A percentile compares a stretch with the other conserved stretches of the same genome.
These are phyloP conservation scores for Phycomyces blakesleeanus DNA, from an alignment of 192 early-diverging fungal genomes.

Conservation along the genomic window DNA sequence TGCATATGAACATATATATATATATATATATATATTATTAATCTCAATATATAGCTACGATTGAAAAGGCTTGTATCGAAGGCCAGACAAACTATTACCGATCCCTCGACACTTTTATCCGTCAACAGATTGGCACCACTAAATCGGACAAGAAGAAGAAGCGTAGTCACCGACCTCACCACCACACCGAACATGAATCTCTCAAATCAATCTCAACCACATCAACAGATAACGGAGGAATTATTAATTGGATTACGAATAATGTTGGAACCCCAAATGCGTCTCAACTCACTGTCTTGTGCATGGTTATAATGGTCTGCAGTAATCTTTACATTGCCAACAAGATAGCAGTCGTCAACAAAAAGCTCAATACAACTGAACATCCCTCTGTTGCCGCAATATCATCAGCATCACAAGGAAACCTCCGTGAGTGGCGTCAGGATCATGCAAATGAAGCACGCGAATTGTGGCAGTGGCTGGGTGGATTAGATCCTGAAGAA, in stretches of 20 bases:
- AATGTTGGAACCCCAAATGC: not conserved
- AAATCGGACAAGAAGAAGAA: constrained; percentile 1
- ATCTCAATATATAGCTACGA: constrained; percentile 24
- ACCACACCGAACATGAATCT: not conserved
- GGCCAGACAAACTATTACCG: constrained; percentile 42
- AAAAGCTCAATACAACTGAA: not conserved
- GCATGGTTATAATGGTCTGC: constrained; percentile 14
- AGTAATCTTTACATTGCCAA: constrained; percentile 17
- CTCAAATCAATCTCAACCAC: not conserved
- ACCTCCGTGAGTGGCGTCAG: not conserved
- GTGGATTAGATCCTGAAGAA: constrained; percentile 14
- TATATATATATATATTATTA: not conserved
- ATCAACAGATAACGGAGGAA: not conserved
- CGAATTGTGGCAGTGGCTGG: constrained; percentile 5
- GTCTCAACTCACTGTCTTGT: constrained; percentile 10
- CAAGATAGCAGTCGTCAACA: constrained; percentile 13
- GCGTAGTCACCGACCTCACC: not conserved
- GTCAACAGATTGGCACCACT: constrained; percentile 40
- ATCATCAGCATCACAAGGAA: too few species aligned
- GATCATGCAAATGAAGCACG: not conserved
- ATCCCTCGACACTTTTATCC: constrained; percentile 34
- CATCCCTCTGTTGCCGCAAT: not conserved
- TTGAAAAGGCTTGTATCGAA: constrained; percentile 38
- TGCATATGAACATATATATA: too few species aligned
- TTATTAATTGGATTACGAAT: not conserved